Evolutionary conservation across 176 grass and related monocot genomes (phyloP), one percentile per base, ranked within the genome.

Genomic region (Phoenix roebelenii): DNA sequence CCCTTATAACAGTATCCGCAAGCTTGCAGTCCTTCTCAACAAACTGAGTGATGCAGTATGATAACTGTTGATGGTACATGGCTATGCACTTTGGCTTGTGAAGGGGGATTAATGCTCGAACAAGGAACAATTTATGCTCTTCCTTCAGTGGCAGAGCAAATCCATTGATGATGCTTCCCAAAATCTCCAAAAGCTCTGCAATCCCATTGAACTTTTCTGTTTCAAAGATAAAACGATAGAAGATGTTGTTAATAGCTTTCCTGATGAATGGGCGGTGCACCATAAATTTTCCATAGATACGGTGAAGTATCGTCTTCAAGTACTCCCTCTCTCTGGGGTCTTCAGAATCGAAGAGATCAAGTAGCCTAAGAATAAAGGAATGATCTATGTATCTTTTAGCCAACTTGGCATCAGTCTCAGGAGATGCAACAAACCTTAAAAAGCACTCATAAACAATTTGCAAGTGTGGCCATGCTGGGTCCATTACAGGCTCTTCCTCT

Each of bases 241-340:
- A 96, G 68, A 96, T 96, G 78, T 90, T 90, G 72, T 96, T 96
- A 69, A 96, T 96, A 18, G 83, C 73, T 84, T 96, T 90, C 59
- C 92, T 81, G 75, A 96, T 85, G 77, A 85, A 90, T n/a, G 92
- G 92, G 23, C 92, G 92, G 60, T 96, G 87, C 26, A 96, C 87
- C 92, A 96, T 96, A 67, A 96, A 96, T 87, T 90, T 96, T 26
- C 92, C 92, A 77, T 96, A 96, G 80, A 96, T 90, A 15, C 92
- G 74, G 52, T 96, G 92, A 16, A 96, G 92, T 75, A 90, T 96
- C 0, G 87, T 88, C 82, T 96, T 96, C 7, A 96, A 54, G 66
- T 96, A 96, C 49, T 96, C 92, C 68, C 92, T 96, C 63, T 96
- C 92, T 77, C 92, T 87, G n/a, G 81, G 80, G 51, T 96, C 92